Evolutionary conservation across 495 filamentous ascomycete species (phyloP).

Genomic region (Penicillium antarcticum): DNA sequence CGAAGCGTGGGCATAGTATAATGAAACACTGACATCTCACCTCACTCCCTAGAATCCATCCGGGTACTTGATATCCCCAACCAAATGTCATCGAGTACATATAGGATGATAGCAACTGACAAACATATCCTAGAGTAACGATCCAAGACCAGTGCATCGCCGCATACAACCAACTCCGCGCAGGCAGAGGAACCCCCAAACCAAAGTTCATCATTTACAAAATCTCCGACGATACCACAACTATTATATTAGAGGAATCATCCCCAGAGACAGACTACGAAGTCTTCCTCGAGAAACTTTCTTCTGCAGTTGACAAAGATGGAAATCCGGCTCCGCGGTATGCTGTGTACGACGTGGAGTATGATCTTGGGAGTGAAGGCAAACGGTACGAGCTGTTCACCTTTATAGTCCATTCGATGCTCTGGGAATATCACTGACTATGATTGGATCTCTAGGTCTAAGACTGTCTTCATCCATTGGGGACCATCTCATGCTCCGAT

Average conservation of each 20-base stretch:
- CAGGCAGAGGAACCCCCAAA: conserved; percentile 51
- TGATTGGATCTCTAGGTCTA: conserved; percentile 52
- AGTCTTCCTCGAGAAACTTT: conserved; percentile 64
- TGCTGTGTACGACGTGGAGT: conserved; percentile 80
- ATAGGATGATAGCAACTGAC: not conserved
- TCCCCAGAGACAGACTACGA: conserved; percentile 58
- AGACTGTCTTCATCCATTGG: conserved; percentile 84
- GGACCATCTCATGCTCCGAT: conserved; percentile 15
- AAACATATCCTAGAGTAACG: conserved; percentile 51
- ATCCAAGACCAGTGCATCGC: conserved; percentile 67
- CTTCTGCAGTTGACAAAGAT: conserved; percentile 60
- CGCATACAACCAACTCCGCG: conserved; percentile 78
- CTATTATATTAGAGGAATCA: conserved; percentile 70
- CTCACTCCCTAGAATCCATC: not conserved
- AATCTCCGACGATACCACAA: conserved; percentile 74
- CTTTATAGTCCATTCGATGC: no score
- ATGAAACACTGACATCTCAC: not conserved
- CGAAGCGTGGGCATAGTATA: not conserved
- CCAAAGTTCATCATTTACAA: conserved; percentile 86
- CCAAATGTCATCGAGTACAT: not conserved
- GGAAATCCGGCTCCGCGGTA: conserved; percentile 65
- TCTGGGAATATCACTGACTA: not conserved
- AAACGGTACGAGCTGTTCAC: conserved; percentile 61
- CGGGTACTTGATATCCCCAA: not conserved
- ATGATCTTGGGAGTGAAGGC: conserved; percentile 69